Percentiles rank a stretch among this genome's conserved stretches.
Evolutionary conservation across 2,329 filamentous ascomycete genomes (phyloP).

Genomic region (Dactylellina drechsleri): DNA sequence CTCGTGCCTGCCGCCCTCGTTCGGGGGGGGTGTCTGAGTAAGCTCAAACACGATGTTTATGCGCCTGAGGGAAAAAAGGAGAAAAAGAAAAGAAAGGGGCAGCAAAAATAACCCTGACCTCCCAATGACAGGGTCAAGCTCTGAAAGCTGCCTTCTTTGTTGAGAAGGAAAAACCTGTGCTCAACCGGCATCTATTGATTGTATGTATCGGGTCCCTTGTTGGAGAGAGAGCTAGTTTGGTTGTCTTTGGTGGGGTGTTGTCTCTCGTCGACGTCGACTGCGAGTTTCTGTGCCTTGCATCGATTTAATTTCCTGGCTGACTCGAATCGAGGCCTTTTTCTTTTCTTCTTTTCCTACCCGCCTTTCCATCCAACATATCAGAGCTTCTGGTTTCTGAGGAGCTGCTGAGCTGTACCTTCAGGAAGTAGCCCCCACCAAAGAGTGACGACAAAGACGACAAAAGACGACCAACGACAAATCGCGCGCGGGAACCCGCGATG

Average conservation of each 20-base stretch:
- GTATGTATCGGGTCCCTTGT: not conserved
- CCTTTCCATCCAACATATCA: too few species aligned
- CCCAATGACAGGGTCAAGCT: conserved; percentile 28
- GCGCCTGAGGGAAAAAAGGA: conserved; percentile 16
- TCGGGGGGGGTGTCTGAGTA: conserved; percentile 46
- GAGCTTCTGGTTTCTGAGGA: too few species aligned
- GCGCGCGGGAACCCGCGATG: conserved; percentile 22
- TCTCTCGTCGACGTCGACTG: conserved; percentile 21
- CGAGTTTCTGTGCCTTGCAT: conserved; percentile 36
- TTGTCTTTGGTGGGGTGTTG: conserved; percentile 36
- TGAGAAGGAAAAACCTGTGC: conserved; percentile 40
- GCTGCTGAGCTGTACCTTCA: conserved; percentile 25
- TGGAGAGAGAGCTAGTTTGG: conserved; percentile 5
- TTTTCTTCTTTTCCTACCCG: too few species aligned
- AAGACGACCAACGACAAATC: not conserved
- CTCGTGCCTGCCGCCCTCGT: conserved; percentile 16
- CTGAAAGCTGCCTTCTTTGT: conserved; percentile 35
- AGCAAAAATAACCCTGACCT: conserved; percentile 40
- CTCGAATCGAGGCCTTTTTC: not conserved
- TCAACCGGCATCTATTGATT: conserved; percentile 14
- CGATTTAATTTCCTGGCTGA: conserved; percentile 31
- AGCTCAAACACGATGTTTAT: conserved; percentile 37
- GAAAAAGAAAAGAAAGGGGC: conserved; percentile 43
- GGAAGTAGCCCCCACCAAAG: conserved; percentile 6
- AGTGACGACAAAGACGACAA: not conserved